Evolutionary conservation across 352 stramenopile species (phyloP).

Genomic region (Thalassiosira mediterranea): DNA sequence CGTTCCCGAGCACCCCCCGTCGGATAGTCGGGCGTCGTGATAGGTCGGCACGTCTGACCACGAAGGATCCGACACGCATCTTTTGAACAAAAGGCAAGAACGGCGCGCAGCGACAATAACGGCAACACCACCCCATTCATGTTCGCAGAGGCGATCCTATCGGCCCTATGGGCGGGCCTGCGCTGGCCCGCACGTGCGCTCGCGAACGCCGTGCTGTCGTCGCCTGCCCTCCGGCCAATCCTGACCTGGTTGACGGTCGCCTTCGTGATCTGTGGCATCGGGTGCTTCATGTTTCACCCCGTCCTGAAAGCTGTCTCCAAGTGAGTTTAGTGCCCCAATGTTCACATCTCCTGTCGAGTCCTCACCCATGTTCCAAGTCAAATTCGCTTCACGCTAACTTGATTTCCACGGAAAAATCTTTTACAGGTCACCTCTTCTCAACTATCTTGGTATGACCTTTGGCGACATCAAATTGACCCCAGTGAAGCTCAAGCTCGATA

Average conservation of each 20-base stretch:
- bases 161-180: slow-evolving; percentile 1
- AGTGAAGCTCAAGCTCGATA: slow-evolving; percentile 19
- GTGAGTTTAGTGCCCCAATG: slow-evolving; percentile 4
- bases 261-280: not conserved
- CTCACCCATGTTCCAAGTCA: not conserved
- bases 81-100: too few species aligned
- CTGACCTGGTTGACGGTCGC: slow-evolving; percentile 2
- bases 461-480: slow-evolving; percentile 20
- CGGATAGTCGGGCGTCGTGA: too few species aligned
- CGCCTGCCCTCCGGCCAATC: not conserved
- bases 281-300: slow-evolving; percentile 21
- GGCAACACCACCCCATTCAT: not conserved
- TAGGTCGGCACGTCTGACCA: too few species aligned
- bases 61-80: too few species aligned
- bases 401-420: not conserved
- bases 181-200: not conserved
- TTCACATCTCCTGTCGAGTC: not conserved
- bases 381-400: not conserved
- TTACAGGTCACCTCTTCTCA: not conserved
- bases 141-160: not conserved
- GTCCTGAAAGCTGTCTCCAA: slow-evolving; percentile 24
- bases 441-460: slow-evolving; percentile 42
- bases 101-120: too few species aligned
- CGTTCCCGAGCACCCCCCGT: too few species aligned
- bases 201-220: not conserved